Percentiles rank a stretch among this genome's conserved stretches.
Conservation (phyloP, 2,329 filamentous ascomycete species). For the Aspergillus pseudonomiae region DNA sequence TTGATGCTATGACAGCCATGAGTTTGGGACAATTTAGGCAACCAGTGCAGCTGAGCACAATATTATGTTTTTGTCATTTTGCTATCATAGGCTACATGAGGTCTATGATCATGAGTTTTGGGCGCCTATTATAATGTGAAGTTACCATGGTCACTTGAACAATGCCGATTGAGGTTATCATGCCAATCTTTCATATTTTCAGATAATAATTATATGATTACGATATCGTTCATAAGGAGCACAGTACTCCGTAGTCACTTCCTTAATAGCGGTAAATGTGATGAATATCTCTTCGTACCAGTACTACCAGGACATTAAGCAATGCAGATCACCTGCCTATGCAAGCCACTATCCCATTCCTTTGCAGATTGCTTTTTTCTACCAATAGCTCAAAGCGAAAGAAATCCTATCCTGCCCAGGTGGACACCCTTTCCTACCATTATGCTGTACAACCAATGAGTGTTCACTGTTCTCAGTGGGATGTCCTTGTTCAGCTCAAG, state of each 20-base stretch:
- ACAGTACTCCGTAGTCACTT: background rate
- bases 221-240: background rate
- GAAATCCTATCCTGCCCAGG: background rate
- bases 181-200: background rate
- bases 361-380: background rate
- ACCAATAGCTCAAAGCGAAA: background rate
- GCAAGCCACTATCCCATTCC: background rate
- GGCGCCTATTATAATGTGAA: background rate
- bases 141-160: background rate
- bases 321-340: background rate
- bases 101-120: background rate
- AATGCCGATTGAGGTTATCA: background rate
- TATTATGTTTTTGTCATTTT: background rate
- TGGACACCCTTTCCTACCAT: background rate
- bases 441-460: background rate
- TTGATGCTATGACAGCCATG: background rate
- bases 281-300: background rate
- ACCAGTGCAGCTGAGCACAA: no score
- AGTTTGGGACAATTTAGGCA: background rate
- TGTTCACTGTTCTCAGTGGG: background rate
- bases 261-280: background rate
- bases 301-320: background rate
- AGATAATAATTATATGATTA: background rate
- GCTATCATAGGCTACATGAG: background rate
- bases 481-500: background rate